A percentile compares a stretch with the other conserved stretches of the same genome.
These are phyloP conservation scores for Pythium biforme DNA, from an alignment of 352 stramenopile species.

Conservation along the genomic window DNA sequence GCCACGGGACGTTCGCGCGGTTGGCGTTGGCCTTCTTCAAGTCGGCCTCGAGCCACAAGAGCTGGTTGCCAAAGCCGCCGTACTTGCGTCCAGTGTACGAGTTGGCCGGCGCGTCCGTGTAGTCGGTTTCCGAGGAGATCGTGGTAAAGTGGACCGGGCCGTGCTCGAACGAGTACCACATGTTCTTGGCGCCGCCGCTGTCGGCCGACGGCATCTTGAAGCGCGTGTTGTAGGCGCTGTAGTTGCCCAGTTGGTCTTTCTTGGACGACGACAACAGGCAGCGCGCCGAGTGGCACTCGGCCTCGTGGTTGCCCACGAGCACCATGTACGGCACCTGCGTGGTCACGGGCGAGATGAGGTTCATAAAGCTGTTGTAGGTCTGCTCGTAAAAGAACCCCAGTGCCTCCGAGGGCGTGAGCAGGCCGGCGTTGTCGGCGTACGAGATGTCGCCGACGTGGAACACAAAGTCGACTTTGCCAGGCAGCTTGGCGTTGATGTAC, in stretches of 20 bases:
- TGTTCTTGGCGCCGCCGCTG: slow-evolving; percentile 58
- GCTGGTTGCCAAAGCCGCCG: slow-evolving; percentile 12
- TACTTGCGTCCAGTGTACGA: slow-evolving; percentile 23
- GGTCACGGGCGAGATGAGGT: slow-evolving; percentile 52
- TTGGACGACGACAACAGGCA: slow-evolving; percentile 56
- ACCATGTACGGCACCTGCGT: slow-evolving; percentile 80
- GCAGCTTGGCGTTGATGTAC: slow-evolving; percentile 39
- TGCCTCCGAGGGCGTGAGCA: slow-evolving; percentile 22
- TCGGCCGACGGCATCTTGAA: slow-evolving; percentile 86
- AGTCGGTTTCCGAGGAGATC: slow-evolving; percentile 80
- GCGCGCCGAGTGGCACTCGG: slow-evolving; percentile 74
- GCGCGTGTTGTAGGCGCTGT: slow-evolving; percentile 79
- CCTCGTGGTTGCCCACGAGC: slow-evolving; percentile 84
- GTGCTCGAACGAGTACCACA: slow-evolving; percentile 90
- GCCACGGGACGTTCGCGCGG: slow-evolving; percentile 39
- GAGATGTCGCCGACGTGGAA: slow-evolving; percentile 76
- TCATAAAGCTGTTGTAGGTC: slow-evolving; percentile 86
- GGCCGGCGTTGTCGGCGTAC: slow-evolving; percentile 42
- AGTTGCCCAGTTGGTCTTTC: slow-evolving; percentile 68
- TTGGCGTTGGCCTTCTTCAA: slow-evolving; percentile 34
- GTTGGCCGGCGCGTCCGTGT: slow-evolving; percentile 26
- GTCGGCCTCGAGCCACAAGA: slow-evolving; percentile 27
- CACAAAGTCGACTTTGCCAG: slow-evolving; percentile 46
- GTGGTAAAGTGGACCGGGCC: slow-evolving; percentile 79
- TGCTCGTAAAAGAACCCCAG: slow-evolving; percentile 85